Conservation (phyloP, 805 yeast genomes). For the Kluyveromyces wickerhamii region DNA sequence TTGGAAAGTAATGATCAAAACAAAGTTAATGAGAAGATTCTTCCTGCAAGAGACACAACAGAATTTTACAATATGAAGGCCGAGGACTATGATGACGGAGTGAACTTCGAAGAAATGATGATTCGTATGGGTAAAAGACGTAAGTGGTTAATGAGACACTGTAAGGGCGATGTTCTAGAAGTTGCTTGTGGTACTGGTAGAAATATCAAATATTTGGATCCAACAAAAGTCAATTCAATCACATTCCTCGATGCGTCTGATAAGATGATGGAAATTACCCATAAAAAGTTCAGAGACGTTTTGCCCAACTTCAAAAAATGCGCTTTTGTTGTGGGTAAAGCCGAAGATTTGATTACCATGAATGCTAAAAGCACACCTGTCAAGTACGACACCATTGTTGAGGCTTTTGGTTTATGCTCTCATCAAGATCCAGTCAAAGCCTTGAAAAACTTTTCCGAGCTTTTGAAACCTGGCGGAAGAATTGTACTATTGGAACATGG, state of each 20-base stretch:
- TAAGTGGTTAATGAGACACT: conserved; percentile 69
- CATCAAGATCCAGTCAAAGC: conserved; percentile 89
- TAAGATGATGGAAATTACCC: conserved; percentile 78
- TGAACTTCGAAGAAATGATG: conserved; percentile 46
- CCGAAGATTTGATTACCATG: conserved; percentile 65
- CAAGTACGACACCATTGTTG: conserved; percentile 84
- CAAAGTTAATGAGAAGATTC: conserved; percentile 34
- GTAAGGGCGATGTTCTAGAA: conserved; percentile 85
- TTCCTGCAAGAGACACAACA: conserved; percentile 76
- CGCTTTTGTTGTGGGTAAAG: conserved; percentile 84
- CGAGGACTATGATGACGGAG: conserved; percentile 67
- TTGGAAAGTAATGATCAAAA: conserved; percentile 27
- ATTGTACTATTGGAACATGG: conserved; percentile 89
- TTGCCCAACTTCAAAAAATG: conserved; percentile 65
- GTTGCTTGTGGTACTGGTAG: conserved; percentile 96
- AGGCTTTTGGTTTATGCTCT: conserved; percentile 93
- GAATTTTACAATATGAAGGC: conserved; percentile 73
- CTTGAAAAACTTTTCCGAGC: conserved; percentile 56
- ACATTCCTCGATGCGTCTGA: conserved; percentile 81
- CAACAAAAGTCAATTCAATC: conserved; percentile 53
- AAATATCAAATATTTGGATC: conserved; percentile 67
- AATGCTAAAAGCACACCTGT: conserved; percentile 35
- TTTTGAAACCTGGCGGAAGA: conserved; percentile 86
- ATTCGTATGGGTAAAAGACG: conserved; percentile 50
- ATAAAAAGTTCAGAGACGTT: conserved; percentile 57